Evolutionary conservation across 768 basidiomycete species (phyloP), one percentile per base, ranked within the genome.

Genomic region (Exidia glandulosa): DNA sequence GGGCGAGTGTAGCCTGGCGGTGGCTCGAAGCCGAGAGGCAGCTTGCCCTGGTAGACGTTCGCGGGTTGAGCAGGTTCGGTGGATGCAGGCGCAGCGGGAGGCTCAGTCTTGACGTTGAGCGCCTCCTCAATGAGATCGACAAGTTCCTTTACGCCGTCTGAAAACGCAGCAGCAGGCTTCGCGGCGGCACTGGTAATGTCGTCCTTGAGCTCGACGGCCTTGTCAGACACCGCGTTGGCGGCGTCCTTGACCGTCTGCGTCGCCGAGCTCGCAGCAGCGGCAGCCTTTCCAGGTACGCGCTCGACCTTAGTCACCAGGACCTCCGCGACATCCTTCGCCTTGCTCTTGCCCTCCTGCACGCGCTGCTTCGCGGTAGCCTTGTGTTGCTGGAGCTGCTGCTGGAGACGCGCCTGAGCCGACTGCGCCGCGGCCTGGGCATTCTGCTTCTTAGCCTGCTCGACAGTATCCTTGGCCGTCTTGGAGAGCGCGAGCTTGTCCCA

Each of bases 21-120:
- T 10, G 88, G 91, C 71, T 97, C 94, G 70, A 90, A 91, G 13
- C 94, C 95, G 57, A 99, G 73, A n/a, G 95, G 96, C 27, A 98
- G 77, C 5, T 87, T 86, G 19, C 74, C 79, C 50, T 75, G 72
- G 68, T 95, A 95, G 23, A 45, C 41, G 23, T 45, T 45, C 5
- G 41, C 16, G 41, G 41, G 41, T 45, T n/a, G 74, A 81, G 59
- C 90, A 95, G 69, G 84, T 94, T 45, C 88, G 88, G 47, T 64
- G 69, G 29, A 73, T 94, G 62, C 82, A 88, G 63, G 76, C 70
- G 13, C 78, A 84, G 62, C 73, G 94, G 57, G 79, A 81, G 59
- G 66, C 69, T 9, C 64, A 71, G 4, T 45, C 69, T 13, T 80
- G 47, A 71, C 75, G 37, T 76, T 74, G 56, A 92, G 71, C 1